phyloP scores from a whole-genome alignment of 78 protist species.

The Capsaspora owczarzaki region DNA sequence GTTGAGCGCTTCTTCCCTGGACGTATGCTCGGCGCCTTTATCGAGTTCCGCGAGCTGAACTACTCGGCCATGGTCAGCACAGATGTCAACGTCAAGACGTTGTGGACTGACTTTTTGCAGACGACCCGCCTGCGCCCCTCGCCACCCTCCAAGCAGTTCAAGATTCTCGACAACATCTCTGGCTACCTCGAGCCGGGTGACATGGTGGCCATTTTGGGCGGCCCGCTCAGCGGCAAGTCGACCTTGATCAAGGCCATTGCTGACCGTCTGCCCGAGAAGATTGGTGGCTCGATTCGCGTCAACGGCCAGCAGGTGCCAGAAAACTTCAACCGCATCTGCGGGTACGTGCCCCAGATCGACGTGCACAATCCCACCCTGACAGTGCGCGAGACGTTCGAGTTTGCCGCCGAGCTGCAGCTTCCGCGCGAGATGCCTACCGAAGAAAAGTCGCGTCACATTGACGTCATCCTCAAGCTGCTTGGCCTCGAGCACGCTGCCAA shows the following conservation, averaged over 20 bases:
- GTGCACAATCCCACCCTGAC: conserved; percentile 30
- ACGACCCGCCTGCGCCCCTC: too few relatives aligned
- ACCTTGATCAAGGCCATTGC: conserved; percentile 16
- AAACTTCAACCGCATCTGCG: background rate
- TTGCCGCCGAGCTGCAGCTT: conserved; percentile 34
- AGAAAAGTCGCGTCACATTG: background rate
- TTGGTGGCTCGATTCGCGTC: conserved; percentile 1
- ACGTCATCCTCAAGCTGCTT: conserved; percentile 19
- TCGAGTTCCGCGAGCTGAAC: too few relatives aligned
- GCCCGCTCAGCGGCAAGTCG: conserved; percentile 25
- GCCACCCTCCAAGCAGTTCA: too few relatives aligned
- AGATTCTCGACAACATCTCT: background rate
- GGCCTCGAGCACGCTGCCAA: conserved; percentile 29
- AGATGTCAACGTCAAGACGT: too few relatives aligned
- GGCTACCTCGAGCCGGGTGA: conserved; percentile 1
- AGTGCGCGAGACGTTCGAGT: conserved; percentile 47
- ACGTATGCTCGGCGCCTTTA: too few relatives aligned
- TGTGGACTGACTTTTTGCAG: too few relatives aligned
- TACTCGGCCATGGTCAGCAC: too few relatives aligned
- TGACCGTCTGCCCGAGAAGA: background rate
- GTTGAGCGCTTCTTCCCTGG: too few relatives aligned
- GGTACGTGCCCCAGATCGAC: conserved; percentile 51
- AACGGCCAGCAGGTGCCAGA: conserved; percentile 3
- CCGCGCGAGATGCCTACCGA: conserved; percentile 6
- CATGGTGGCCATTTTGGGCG: conserved; percentile 15